Evolutionary conservation across 805 yeast genomes (phyloP), one percentile per base, ranked within the genome.

Genomic region (Kuraishia capsulata): DNA sequence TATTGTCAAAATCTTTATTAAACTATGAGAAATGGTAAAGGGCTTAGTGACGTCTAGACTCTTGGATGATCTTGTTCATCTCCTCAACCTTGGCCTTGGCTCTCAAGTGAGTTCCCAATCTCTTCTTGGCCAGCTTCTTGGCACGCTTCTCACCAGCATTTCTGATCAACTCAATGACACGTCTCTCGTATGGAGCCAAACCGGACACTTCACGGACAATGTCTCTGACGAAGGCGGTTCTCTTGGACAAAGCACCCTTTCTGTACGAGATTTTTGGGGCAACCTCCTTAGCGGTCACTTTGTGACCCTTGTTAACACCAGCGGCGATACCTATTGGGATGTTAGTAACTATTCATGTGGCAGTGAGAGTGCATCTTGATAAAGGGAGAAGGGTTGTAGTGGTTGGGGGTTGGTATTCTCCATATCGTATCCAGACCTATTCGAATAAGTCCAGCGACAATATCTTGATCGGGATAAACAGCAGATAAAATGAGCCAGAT

Each of bases 71-170:
- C 68, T 75, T 71, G 82, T 76, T 86, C 89, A 94, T 84, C 75
- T 89, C 96, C 76, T 92, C 99, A 68, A 92, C 95, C 89, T 92
- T 92, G 70, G 87, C 92, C 85, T 87, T 86, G 63, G 97, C 97
- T 81, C 99, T 94, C 78, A 80, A 81, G 83, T 90, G 95, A 62
- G 98, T 87, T 76, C 99, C 99, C 67, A 92, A 86, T 86, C 92
- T 90, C 95, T 86, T 92, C 92, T 92, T 92, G 56, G 97, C 97
- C 67, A 92, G 88, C 88, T 92, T 92, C 87, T 92, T 86, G 58
- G 99, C 98, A 80, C 97, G 92, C 95, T 92, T 92, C 78, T 92
- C 99, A 81, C 96, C 96, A 69, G 96, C 89, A 78, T 94, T 92
- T 82, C 98, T 92, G 83, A 92, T 80, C 76, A 92, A 81, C 78